Evolutionary conservation across 2,329 filamentous ascomycete genomes (phyloP).

Genomic region (Penicillium palitans): DNA sequence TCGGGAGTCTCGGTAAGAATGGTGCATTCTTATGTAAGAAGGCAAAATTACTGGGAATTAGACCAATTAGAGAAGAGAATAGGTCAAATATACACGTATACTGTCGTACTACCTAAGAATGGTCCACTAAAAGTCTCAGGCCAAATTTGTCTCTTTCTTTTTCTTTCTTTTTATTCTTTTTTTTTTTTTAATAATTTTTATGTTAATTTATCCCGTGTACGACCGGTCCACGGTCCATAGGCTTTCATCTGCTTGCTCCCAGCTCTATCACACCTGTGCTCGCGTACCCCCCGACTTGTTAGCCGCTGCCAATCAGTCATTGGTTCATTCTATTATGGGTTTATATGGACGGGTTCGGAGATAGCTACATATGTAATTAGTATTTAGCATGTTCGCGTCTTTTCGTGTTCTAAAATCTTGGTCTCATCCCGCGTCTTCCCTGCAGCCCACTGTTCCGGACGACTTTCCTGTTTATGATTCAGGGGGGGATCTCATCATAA

Average conservation of each 20-base stretch:
- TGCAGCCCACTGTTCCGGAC: slow-evolving; percentile 5
- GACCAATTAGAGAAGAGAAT: neutral
- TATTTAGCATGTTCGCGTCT: slow-evolving; percentile 3
- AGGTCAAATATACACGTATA: neutral
- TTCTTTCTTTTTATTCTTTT: neutral
- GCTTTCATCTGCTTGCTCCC: neutral
- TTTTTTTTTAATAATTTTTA: neutral
- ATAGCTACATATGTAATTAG: neutral
- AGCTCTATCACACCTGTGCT: slow-evolving; percentile 7
- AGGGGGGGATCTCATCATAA: slow-evolving; percentile 13
- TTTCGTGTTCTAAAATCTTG: neutral
- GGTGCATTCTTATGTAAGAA: slow-evolving; percentile 17
- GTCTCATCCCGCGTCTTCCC: slow-evolving; percentile 1
- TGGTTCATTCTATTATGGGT: slow-evolving; percentile 11
- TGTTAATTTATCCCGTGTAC: slow-evolving; percentile 14
- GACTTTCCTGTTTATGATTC: slow-evolving; percentile 17
- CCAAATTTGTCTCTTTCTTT: neutral
- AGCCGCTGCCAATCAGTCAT: slow-evolving; percentile 11
- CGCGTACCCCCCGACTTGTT: slow-evolving; percentile 23
- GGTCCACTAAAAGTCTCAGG: slow-evolving; percentile 7
- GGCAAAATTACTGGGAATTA: neutral
- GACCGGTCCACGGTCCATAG: slow-evolving; percentile 14
- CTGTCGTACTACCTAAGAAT: neutral
- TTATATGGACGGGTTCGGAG: neutral
- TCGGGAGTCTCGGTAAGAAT: slow-evolving; percentile 22